Evolutionary conservation across 2,329 filamentous ascomycete genomes (phyloP), one percentile per base, ranked within the genome.

Genomic region (Shiraia sp.): DNA sequence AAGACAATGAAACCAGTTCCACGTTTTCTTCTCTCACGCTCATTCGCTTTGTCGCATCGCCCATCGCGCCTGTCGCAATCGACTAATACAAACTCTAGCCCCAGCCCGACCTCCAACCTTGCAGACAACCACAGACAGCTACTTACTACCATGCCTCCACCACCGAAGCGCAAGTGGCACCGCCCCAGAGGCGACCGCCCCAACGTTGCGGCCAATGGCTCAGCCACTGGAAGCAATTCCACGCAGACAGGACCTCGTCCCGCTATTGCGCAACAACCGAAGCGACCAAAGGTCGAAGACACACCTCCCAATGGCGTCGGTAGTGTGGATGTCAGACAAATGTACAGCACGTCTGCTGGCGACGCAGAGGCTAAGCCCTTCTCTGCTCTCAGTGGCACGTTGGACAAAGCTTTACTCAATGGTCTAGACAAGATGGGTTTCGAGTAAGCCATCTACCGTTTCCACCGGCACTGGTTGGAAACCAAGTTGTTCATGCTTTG

Each of bases 361-460:
- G 53, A 53, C 16, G 43, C 50, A 14, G 49, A 55, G 28, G 49
- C 56, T 2, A 58, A 54, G 51, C 58, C 57, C 0, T 68, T 57
- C 36, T 53, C 58, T n/a, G 59, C 50, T 7, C 42, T 70, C 40
- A 51, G 51, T 14, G 55, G 55, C 33, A 50, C 25, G 14, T 44
- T 70, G 37, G 44, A 68, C 30, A 35, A 50, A 22, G 48, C 55
- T 10, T 46, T 70, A 24, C 47, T 70, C 17, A 42, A 62, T 14
- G 60, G 60, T 12, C 36, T 70, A 44, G 57, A 66, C 8, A 63
- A 61, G 33, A 68, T 70, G 65, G 65, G 65, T 35, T 70, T 68
- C 31, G 61, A 69, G 63, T 70, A 58, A 57, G 19, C 8, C 19
- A 5, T 22, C 8, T 8, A 22, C 8, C 4, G 19, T 8, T 22